Conservation (phyloP, 108 stramenopile species). For the Cyclotella atomus region DNA sequence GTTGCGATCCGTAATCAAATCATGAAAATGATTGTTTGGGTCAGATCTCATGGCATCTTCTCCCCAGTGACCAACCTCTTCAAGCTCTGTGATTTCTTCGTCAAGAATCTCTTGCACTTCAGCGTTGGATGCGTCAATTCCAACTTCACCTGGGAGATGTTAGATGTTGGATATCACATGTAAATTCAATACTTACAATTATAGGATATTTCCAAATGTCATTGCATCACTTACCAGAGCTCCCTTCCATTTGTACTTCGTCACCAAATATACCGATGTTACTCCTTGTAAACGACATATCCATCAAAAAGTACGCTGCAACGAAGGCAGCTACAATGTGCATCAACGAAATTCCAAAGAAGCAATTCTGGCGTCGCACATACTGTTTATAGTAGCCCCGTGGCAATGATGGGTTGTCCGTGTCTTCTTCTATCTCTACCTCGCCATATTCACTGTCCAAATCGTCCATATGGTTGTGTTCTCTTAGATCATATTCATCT, state of each 20-base stretch:
- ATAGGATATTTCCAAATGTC: too few relatives aligned
- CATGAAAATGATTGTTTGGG: constrained; percentile 1
- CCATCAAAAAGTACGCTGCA: constrained; percentile 44
- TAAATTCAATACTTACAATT: too few relatives aligned
- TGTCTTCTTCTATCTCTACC: background rate
- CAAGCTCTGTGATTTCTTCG: constrained; percentile 34
- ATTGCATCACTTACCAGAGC: constrained; percentile 32
- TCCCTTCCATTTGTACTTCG: constrained; percentile 34
- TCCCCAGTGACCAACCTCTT: constrained; percentile 37
- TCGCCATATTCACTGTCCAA: constrained; percentile 26
- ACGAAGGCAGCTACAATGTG: constrained; percentile 29
- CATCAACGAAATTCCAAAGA: constrained; percentile 37
- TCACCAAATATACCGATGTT: constrained; percentile 48
- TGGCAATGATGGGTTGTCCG: background rate
- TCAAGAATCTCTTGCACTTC: constrained; percentile 45
- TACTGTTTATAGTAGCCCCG: constrained; percentile 18
- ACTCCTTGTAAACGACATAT: constrained; percentile 35
- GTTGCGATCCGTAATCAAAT: constrained; percentile 12
- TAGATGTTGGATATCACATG: too few relatives aligned
- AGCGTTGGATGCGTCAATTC: constrained; percentile 52
- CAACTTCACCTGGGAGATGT: constrained; percentile 50
- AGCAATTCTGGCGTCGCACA: constrained; percentile 50
- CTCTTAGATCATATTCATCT: constrained; percentile 16
- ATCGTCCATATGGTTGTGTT: constrained; percentile 2
- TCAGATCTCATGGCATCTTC: constrained; percentile 21